Percentiles rank a stretch among this genome's conserved stretches.
These are phyloP conservation scores for Kwoniella bestiolae DNA, from an alignment of 768 basidiomycete species.

Conservation along the genomic window DNA sequence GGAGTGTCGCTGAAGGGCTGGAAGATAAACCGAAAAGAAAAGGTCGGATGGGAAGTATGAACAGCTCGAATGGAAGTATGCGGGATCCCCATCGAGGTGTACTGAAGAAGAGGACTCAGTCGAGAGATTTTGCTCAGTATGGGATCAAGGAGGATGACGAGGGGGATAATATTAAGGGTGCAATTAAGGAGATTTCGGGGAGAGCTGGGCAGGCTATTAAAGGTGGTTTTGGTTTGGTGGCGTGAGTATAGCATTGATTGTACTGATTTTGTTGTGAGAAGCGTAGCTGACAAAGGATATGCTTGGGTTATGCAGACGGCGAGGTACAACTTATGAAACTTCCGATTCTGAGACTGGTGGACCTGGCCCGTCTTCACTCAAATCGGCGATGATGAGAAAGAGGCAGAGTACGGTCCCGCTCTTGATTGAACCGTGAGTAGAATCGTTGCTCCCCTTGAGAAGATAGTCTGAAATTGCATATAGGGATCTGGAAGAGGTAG, in stretches of 20 bases:
- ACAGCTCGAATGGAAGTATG: background rate
- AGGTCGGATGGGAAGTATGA: conserved; percentile 16
- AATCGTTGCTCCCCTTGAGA: background rate
- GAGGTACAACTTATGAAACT: conserved; percentile 39
- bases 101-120: conserved; percentile 21
- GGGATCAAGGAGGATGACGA: conserved; percentile 26
- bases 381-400: conserved; percentile 19
- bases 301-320: conserved; percentile 24
- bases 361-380: conserved; percentile 30
- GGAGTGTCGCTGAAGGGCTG: conserved; percentile 19
- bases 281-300: background rate
- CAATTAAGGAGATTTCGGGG: conserved; percentile 29
- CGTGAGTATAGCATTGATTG: conserved; percentile 30
- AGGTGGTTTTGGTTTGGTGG: conserved; percentile 37
- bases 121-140: conserved; percentile 23
- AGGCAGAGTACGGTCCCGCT: conserved; percentile 40
- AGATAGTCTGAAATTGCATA: background rate
- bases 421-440: conserved; percentile 45
- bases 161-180: conserved; percentile 27
- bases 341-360: conserved; percentile 47
- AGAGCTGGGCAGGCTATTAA: conserved; percentile 47
- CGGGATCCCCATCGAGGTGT: conserved; percentile 12
- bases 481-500: conserved; percentile 44
- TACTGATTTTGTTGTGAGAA: too few species aligned
- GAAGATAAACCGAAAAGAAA: conserved; percentile 1